A percentile compares a stretch with the other conserved stretches of the same genome.
phyloP scores from a whole-genome alignment of 1,139 yeast genomes.

The Kurtzmaniella quercitrusa region DNA sequence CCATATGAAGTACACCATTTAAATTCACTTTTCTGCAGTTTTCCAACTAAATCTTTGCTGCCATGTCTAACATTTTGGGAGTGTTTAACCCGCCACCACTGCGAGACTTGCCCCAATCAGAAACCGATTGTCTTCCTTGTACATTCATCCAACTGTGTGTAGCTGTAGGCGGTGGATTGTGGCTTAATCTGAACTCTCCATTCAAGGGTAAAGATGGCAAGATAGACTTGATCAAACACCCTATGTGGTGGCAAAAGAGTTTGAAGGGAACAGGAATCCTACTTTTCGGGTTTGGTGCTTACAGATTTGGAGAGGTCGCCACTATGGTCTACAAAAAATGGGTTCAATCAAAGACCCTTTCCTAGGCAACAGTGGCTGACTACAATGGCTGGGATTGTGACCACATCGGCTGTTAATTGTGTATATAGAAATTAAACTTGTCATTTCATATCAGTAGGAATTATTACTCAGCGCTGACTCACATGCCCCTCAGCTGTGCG shows the following conservation, averaged over 20 bases:
- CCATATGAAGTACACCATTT: no score
- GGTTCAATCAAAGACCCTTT: neutral
- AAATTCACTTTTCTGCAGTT: neutral
- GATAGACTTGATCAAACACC: conserved; percentile 32
- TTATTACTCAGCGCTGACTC: no score
- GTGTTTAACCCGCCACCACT: conserved; percentile 38
- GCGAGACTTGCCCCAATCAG: conserved; percentile 18
- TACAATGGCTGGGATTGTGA: no score
- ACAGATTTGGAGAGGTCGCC: conserved; percentile 30
- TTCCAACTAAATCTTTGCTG: neutral
- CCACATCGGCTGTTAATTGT: no score
- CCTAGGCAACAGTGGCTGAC: neutral
- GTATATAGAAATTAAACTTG: no score
- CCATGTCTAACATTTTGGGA: conserved; percentile 28
- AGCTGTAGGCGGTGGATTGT: conserved; percentile 33
- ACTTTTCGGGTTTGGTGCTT: conserved; percentile 35
- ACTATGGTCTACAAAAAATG: conserved; percentile 6
- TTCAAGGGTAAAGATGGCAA: conserved; percentile 26
- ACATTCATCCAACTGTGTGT: conserved; percentile 36
- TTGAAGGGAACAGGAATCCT: conserved; percentile 31
- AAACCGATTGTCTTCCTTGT: conserved; percentile 36
- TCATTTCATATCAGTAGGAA: no score
- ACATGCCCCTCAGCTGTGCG: no score
- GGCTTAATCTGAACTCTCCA: conserved; percentile 25
- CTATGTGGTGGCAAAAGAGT: conserved; percentile 39